phyloP scores from a whole-genome alignment of 495 filamentous ascomycete species.

The Chaetomium tenue region DNA sequence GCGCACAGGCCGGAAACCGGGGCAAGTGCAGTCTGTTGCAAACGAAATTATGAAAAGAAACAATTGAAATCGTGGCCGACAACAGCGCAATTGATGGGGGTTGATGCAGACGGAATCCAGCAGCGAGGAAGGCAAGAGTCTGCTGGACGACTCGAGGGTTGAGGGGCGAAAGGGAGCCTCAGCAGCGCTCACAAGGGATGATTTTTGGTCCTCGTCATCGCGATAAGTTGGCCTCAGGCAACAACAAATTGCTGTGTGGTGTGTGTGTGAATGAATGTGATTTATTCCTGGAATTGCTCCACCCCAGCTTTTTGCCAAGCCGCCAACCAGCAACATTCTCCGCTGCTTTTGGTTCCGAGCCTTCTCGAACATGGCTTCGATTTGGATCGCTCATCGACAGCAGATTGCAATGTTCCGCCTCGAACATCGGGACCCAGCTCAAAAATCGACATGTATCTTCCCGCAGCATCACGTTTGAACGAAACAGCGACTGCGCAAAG shows the following conservation, averaged over 20 bases:
- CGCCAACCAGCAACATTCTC: background rate
- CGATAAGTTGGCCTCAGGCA: constrained; percentile 6
- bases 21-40: constrained; percentile 17
- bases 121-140: constrained; percentile 29
- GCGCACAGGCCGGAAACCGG: constrained; percentile 9
- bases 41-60: constrained; percentile 10
- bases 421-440: too few relatives aligned
- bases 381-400: background rate
- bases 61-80: constrained; percentile 14
- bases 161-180: constrained; percentile 7
- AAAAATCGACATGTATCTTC: too few relatives aligned
- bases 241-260: background rate
- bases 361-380: constrained; percentile 7
- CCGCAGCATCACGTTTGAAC: too few relatives aligned
- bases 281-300: background rate
- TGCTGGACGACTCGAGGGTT: constrained; percentile 24
- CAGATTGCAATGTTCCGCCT: constrained; percentile 8
- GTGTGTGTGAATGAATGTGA: too few relatives aligned
- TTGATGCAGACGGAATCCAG: constrained; percentile 23
- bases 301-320: constrained; percentile 4
- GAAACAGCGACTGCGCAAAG: too few relatives aligned
- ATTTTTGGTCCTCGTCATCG: background rate
- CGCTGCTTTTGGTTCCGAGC: constrained; percentile 4
- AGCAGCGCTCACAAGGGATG: background rate
- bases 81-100: background rate